Conservation (phyloP, 2,329 filamentous ascomycete genomes). For the Trichoderma sp. region DNA sequence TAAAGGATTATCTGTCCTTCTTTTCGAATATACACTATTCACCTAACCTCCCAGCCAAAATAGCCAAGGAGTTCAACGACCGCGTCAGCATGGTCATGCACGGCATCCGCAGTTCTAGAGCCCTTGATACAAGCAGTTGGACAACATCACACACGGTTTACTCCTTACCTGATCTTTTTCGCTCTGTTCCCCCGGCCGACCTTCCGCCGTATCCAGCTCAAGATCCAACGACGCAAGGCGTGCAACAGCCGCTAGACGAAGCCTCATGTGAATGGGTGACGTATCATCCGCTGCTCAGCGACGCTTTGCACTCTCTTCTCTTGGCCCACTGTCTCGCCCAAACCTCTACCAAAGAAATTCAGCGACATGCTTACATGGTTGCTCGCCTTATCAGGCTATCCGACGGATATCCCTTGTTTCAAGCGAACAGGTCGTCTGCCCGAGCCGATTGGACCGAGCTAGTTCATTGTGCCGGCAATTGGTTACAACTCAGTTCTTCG, state of each 20-base stretch:
- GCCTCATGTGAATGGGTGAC: conserved; percentile 52
- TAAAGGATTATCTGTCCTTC: conserved; percentile 75
- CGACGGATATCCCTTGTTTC: conserved; percentile 81
- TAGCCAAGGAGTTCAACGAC: conserved; percentile 60
- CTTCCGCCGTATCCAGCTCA: conserved; percentile 68
- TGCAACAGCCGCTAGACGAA: conserved; percentile 30
- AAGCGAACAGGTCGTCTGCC: conserved; percentile 70
- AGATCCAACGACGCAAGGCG: conserved; percentile 38
- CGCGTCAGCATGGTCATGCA: conserved; percentile 62
- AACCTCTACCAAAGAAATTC: conserved; percentile 76
- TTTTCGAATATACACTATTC: conserved; percentile 79
- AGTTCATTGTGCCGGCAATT: conserved; percentile 67
- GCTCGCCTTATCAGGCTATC: conserved; percentile 73
- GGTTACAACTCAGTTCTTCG: conserved; percentile 64
- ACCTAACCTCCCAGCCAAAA: conserved; percentile 65
- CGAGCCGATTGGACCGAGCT: conserved; percentile 82
- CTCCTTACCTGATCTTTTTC: conserved; percentile 67
- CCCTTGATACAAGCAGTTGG: conserved; percentile 38
- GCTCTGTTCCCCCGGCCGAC: conserved; percentile 65
- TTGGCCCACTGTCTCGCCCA: conserved; percentile 79
- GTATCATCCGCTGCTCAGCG: conserved; percentile 79
- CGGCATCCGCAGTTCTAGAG: conserved; percentile 48
- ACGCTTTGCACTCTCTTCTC: conserved; percentile 77
- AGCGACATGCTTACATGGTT: conserved; percentile 80
- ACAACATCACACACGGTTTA: conserved; percentile 47